Evolutionary conservation across 371 early-diverging fungal species (phyloP), one percentile per base, ranked within the genome.

Genomic region (Rhizopus delemar): DNA sequence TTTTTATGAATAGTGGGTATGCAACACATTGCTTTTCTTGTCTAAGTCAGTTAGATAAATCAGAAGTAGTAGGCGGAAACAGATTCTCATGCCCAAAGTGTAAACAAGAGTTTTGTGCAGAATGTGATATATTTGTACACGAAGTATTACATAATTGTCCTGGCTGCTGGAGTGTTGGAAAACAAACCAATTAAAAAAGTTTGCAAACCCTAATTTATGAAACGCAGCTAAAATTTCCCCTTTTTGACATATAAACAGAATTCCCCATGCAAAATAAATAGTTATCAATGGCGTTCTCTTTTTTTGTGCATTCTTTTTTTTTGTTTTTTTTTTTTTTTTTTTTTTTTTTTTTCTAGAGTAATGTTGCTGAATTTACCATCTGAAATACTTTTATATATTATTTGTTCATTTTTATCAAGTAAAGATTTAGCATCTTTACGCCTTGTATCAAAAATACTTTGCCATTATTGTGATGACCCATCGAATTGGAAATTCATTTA

Each of bases 71-170:
- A n/a, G 66, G 57, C 1, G 57, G 31, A 8, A 48, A 48, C 12
- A 73, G 86, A 28, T 94, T 82, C 63, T 74, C 83, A 36, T 97
- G 98, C 66, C 87, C 87, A 11, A 74, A 83, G 34, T 97, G 98
- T 67, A 60, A 72, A 8, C 77, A 89, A 34, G 80, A 81, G n/a
- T 94, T 93, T 64, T 97, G 98, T 62, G 65, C 92, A 36, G 97
- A 96, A 34, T 97, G 98, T 69, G 98, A 97, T 75, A 68, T 93
- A 6, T 97, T 90, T 72, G 81, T 93, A 11, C 98, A 97, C 69
- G 96, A 96, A 63, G 89, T 90, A 9, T 76, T 97, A 39, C 96
- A 95, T 64, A 94, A 92, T 62, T 97, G 98, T 70, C 93, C 94
- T 12, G 93, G 95, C 4, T 95, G 96, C 38, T 80, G 81, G 78